Evolutionary conservation across 352 stramenopile genomes (phyloP), one percentile per base, ranked within the genome.

Genomic region (Globisporangium splendens): DNA sequence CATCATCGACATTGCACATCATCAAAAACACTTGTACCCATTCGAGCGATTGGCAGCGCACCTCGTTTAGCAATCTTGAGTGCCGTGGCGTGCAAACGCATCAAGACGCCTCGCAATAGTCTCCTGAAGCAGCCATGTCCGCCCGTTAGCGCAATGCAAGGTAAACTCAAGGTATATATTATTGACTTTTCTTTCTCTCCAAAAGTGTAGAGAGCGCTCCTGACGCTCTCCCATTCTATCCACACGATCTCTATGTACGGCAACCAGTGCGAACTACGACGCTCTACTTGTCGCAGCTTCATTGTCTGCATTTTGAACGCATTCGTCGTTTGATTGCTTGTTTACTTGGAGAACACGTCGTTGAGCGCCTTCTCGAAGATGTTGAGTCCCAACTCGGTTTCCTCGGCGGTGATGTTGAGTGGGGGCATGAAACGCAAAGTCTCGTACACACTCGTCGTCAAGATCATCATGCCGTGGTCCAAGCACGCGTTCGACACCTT

Each of bases 361-460:
- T 79, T 63, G 22, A 88, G 47, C 21, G 77, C 73, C 56, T 79
- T 82, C 52, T 83, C 73, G 43, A 88, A 84, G 46, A 86, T 83
- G 55, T 76, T 73, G 21, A 86, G 57, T 18, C 75, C 77, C 62
- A 86, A 56, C 1, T 59, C 38, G 35, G 66, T 75, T 53, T 98
- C 91, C 35, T 92, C 83, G 48, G 87, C 69, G 22, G 75, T 83
- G 20, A 97, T 78, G 50, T 79, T 97, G 58, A 98, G 81, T 44
- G 93, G 76, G 46, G 91, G 91, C 70, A 98, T 97, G 69, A 98
- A 98, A 35, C 90, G 87, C 33, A 98, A 63, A 8, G 92, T 97
- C 69, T 98, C 92, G 66, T 90, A 96, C 17, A 93, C 87, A 59
- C 88, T 95, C 31, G 85, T 93, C n/a, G 85, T 96, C 33, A 98